A percentile compares a stretch with the other conserved stretches of the same genome.
Evolutionary conservation across 2,329 filamentous ascomycete genomes (phyloP).

Genomic region (Colletotrichum higginsianum): DNA sequence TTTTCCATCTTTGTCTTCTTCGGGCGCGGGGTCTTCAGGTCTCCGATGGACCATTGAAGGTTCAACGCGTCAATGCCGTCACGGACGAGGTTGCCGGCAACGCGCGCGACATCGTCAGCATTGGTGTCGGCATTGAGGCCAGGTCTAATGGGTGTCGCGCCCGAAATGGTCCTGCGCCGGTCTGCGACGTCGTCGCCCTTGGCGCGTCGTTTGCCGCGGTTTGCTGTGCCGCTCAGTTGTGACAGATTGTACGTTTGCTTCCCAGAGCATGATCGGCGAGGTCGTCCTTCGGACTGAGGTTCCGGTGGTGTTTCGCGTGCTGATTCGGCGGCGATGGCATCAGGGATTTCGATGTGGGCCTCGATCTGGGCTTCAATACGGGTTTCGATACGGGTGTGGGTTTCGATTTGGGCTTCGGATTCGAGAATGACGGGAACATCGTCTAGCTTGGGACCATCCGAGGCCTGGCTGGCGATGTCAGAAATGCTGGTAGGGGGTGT

Average conservation of each 20-base stretch:
- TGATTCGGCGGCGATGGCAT: slow-evolving; percentile 15
- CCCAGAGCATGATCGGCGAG: slow-evolving; percentile 69
- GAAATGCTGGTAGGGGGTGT: slow-evolving; percentile 78
- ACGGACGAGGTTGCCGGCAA: slow-evolving; percentile 49
- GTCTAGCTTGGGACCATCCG: slow-evolving; percentile 57
- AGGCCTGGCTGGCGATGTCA: slow-evolving; percentile 72
- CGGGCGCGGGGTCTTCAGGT: slow-evolving; percentile 53
- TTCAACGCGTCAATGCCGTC: slow-evolving; percentile 64
- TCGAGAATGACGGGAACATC: slow-evolving; percentile 42
- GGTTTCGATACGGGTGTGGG: slow-evolving; percentile 20
- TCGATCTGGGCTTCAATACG: slow-evolving; percentile 33
- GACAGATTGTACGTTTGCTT: slow-evolving; percentile 78
- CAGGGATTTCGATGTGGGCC: slow-evolving; percentile 35
- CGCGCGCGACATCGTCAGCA: slow-evolving; percentile 29
- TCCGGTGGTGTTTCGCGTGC: slow-evolving; percentile 36
- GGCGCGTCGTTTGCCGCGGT: slow-evolving; percentile 70
- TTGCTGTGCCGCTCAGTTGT: slow-evolving; percentile 72
- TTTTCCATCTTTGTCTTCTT: slow-evolving; percentile 53
- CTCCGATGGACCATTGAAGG: slow-evolving; percentile 59
- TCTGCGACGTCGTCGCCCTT: slow-evolving; percentile 65
- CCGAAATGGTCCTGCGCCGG: slow-evolving; percentile 63
- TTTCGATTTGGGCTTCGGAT: slow-evolving; percentile 33
- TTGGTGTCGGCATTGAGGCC: slow-evolving; percentile 44
- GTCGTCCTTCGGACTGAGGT: slow-evolving; percentile 58
- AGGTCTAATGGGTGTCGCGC: slow-evolving; percentile 51